phyloP scores from a whole-genome alignment of 2,329 filamentous ascomycete species.

The Leptoxyphium fumago region DNA sequence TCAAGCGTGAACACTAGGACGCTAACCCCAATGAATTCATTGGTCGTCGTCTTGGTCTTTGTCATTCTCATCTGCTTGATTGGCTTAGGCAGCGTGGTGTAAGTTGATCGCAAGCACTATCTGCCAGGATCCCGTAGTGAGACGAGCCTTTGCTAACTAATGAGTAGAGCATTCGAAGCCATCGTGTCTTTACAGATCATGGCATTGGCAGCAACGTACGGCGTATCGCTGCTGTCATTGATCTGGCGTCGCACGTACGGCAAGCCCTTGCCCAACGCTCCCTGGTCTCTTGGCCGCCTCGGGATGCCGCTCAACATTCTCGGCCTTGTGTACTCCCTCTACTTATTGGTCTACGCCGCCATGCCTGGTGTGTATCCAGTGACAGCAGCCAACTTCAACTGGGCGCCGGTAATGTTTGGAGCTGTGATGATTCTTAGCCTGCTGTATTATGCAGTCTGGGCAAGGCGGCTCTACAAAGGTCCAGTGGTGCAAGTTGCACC shows the following conservation, averaged over 20 bases:
- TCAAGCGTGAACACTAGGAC: conserved; percentile 8
- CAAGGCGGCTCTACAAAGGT: conserved; percentile 6
- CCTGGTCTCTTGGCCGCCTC: conserved; percentile 24
- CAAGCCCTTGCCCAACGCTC: conserved; percentile 20
- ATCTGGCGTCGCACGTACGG: conserved; percentile 22
- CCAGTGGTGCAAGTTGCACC: conserved; percentile 3
- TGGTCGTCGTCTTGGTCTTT: conserved; percentile 5
- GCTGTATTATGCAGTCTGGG: background rate
- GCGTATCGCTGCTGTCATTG: conserved; percentile 21
- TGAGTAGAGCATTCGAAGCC: conserved; percentile 26
- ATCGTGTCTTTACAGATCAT: conserved; percentile 27
- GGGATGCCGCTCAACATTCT: conserved; percentile 24
- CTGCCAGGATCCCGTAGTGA: conserved; percentile 10
- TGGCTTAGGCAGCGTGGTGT: conserved; percentile 5
- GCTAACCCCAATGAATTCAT: conserved; percentile 13
- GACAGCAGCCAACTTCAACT: conserved; percentile 32
- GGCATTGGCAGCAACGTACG: conserved; percentile 28
- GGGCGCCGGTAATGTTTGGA: conserved; percentile 32
- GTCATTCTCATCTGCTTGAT: conserved; percentile 8
- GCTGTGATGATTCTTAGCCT: conserved; percentile 10
- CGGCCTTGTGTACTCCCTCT: conserved; percentile 20
- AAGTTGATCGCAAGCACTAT: conserved; percentile 1
- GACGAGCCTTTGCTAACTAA: conserved; percentile 17
- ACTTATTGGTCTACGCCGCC: conserved; percentile 25
- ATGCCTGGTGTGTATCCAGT: conserved; percentile 27